Percentiles rank a stretch among this genome's conserved stretches.
Evolutionary conservation across 345 rosid genomes (phyloP).

Genomic region (Moricandia arvensis): DNA sequence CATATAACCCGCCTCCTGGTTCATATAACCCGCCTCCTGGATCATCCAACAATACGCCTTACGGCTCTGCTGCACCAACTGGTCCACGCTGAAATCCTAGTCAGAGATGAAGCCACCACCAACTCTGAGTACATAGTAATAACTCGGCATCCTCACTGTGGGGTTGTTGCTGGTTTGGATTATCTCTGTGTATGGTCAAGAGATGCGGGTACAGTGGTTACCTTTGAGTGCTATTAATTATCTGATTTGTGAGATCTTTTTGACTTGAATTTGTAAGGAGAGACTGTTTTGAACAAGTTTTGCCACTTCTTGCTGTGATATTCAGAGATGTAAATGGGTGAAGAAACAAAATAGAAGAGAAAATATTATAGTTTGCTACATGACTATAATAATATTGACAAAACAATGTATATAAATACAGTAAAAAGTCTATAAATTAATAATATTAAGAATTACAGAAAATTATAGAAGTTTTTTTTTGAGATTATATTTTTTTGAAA

Average conservation of each 20-base stretch:
- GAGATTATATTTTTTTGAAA: too few species aligned
- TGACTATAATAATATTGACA: too few species aligned
- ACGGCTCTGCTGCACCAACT: conserved; percentile 63
- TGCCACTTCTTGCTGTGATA: not conserved
- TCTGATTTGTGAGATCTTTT: not conserved
- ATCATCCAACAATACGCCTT: conserved; percentile 46
- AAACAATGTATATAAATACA: too few species aligned
- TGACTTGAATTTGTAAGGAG: not conserved
- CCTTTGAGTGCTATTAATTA: not conserved
- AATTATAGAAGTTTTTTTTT: too few species aligned
- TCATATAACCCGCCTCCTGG: conserved; percentile 30
- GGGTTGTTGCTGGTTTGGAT: not conserved
- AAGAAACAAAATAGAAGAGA: too few species aligned
- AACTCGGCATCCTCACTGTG: conserved; percentile 5
- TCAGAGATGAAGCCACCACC: conserved; percentile 46
- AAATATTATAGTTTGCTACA: too few species aligned
- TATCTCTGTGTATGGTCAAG: not conserved
- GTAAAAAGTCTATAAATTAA: too few species aligned
- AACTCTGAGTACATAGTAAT: conserved; percentile 18
- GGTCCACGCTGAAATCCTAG: conserved; percentile 56
- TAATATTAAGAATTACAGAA: too few species aligned
- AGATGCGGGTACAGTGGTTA: conserved; percentile 21
- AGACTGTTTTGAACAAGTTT: not conserved
- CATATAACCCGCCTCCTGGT: too few species aligned
- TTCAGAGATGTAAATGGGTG: not conserved